A percentile compares a stretch with the other conserved stretches of the same genome.
Evolutionary conservation across 1,139 yeast genomes (phyloP).

Genomic region (Meyerozyma athensensis): DNA sequence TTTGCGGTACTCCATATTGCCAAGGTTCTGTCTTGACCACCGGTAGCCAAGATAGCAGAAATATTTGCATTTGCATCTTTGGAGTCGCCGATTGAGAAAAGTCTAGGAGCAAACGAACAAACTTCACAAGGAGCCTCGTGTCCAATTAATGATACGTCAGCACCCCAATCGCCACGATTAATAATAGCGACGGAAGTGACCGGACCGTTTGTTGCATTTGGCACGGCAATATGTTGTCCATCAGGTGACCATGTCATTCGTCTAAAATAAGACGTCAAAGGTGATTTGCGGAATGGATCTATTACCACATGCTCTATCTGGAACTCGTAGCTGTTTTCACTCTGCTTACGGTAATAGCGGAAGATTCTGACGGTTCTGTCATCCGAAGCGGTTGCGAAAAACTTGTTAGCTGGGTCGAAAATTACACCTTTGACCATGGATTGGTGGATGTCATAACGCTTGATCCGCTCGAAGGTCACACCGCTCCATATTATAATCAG

Average conservation of each 20-base stretch:
- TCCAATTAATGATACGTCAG: constrained; percentile 83
- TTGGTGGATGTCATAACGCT: constrained; percentile 87
- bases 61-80: constrained; percentile 20
- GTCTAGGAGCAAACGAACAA: constrained; percentile 77
- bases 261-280: constrained; percentile 87
- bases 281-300: constrained; percentile 84
- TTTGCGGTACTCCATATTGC: constrained; percentile 67
- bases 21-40: constrained; percentile 71
- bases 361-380: constrained; percentile 87
- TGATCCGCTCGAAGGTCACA: constrained; percentile 80
- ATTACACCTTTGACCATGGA: constrained; percentile 95
- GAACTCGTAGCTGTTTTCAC: constrained; percentile 71
- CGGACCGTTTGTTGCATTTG: constrained; percentile 96
- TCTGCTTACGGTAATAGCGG: constrained; percentile 65
- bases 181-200: constrained; percentile 86
- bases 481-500: constrained; percentile 94
- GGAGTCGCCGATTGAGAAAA: constrained; percentile 36
- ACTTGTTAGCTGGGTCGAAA: constrained; percentile 96
- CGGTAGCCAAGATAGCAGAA: constrained; percentile 64
- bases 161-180: constrained; percentile 89
- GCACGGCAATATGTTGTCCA: constrained; percentile 93
- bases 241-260: constrained; percentile 97
- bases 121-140: constrained; percentile 98
- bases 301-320: constrained; percentile 79
- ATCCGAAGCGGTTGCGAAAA: constrained; percentile 94